phyloP scores from a whole-genome alignment of 2,329 filamentous ascomycete genomes.

The Xylaria sp. region DNA sequence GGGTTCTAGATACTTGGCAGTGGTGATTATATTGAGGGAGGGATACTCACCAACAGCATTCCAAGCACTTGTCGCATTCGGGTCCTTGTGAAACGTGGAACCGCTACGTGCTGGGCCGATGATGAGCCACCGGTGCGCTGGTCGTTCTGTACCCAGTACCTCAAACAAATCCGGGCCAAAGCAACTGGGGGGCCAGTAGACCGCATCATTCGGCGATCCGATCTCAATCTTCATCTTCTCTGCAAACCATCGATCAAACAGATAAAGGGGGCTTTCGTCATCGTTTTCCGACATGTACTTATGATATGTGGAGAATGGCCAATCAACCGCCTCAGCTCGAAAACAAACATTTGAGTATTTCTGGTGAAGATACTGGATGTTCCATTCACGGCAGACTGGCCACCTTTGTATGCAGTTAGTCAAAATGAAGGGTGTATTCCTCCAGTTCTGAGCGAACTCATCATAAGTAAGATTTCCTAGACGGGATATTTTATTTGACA shows the following conservation, averaged over 20 bases:
- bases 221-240: constrained; percentile 82
- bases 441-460: constrained; percentile 82
- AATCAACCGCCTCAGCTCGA: constrained; percentile 92
- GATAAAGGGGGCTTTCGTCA: constrained; percentile 91
- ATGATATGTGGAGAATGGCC: constrained; percentile 83
- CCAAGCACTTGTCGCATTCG: constrained; percentile 83
- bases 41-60: constrained; percentile 74
- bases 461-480: constrained; percentile 74
- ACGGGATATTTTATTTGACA: constrained; percentile 76
- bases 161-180: constrained; percentile 90
- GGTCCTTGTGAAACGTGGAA: constrained; percentile 92
- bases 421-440: constrained; percentile 84
- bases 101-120: constrained; percentile 87
- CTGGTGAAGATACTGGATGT: constrained; percentile 71
- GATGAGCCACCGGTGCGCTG: constrained; percentile 93
- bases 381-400: constrained; percentile 83
- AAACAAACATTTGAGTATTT: constrained; percentile 76
- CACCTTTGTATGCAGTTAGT: constrained; percentile 84
- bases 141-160: constrained; percentile 79
- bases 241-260: constrained; percentile 89
- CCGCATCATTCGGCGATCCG: constrained; percentile 58
- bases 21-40: not conserved
- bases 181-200: constrained; percentile 84
- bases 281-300: constrained; percentile 81
- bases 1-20: not conserved